A percentile compares a stretch with the other conserved stretches of the same genome.
Conservation (phyloP, 2,329 filamentous ascomycete species). For the Penicillium sp. region DNA sequence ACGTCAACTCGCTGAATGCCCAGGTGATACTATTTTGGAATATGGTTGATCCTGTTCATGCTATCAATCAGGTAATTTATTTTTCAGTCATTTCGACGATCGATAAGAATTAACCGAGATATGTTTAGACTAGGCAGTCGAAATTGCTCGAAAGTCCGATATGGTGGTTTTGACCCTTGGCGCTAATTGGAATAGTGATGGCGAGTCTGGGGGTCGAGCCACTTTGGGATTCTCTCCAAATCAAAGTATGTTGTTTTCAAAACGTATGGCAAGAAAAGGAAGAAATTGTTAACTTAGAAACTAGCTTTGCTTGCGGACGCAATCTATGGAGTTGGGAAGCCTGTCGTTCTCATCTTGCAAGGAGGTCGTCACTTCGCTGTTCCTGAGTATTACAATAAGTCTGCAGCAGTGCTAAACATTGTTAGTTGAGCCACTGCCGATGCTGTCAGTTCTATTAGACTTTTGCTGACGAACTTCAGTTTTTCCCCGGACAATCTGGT, state of each 20-base stretch:
- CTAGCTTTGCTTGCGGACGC: conserved; percentile 35
- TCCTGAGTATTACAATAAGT: conserved; percentile 38
- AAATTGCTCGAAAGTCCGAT: conserved; percentile 38
- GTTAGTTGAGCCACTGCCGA: conserved; percentile 17
- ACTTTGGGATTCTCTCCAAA: conserved; percentile 38
- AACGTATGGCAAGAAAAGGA: rapidly evolving
- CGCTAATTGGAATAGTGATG: conserved; percentile 49
- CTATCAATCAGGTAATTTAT: conserved; percentile 15
- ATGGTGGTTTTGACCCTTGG: conserved; percentile 44
- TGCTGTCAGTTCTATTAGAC: neutral
- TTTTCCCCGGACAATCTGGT: conserved; percentile 10
- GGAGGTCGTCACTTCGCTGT: conserved; percentile 36
- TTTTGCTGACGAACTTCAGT: neutral
- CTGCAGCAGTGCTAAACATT: conserved; percentile 42
- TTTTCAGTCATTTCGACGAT: neutral
- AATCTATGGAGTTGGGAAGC: conserved; percentile 42
- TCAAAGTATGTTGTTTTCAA: conserved; percentile 29
- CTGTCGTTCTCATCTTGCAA: conserved; percentile 44
- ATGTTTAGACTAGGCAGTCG: conserved; percentile 30
- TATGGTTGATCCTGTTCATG: conserved; percentile 39
- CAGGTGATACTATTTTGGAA: conserved; percentile 50
- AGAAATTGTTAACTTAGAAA: neutral
- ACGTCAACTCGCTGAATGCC: conserved; percentile 44
- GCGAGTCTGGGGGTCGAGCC: conserved; percentile 45
- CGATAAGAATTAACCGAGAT: neutral